These are phyloP conservation scores for Kwoniella mangroviensis DNA, from an alignment of 768 basidiomycete species.

Conservation along the genomic window DNA sequence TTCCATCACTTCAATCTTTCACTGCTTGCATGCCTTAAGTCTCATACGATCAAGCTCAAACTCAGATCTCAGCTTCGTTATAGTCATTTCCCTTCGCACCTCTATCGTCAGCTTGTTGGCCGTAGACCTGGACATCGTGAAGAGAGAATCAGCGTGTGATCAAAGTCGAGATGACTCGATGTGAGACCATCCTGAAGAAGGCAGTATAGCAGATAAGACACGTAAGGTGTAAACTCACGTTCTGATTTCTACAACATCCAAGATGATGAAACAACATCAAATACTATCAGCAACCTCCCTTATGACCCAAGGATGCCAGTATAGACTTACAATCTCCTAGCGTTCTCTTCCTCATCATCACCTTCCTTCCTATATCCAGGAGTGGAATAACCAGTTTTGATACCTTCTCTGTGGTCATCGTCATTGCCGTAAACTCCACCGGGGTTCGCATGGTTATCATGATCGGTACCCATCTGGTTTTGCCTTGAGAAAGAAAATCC, in stretches of 20 bases:
- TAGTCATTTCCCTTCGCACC: conserved; percentile 46
- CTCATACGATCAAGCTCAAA: neutral
- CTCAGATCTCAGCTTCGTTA: conserved; percentile 38
- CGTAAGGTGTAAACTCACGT: conserved; percentile 5
- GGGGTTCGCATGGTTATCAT: conserved; percentile 19
- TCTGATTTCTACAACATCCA: conserved; percentile 29
- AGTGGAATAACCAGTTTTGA: conserved; percentile 51
- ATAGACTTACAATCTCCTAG: conserved; percentile 31
- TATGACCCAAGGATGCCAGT: no score
- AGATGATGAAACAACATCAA: no score
- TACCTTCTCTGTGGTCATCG: conserved; percentile 33
- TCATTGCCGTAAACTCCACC: conserved; percentile 32
- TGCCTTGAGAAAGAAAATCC: conserved; percentile 42
- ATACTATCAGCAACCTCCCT: no score
- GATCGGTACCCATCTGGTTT: conserved; percentile 46
- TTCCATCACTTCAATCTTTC: no score
- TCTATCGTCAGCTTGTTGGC: conserved; percentile 44
- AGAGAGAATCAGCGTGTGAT: neutral
- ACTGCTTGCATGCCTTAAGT: neutral
- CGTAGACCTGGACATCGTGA: conserved; percentile 31
- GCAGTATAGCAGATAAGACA: no score
- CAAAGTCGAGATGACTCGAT: no score
- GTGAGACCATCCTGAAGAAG: no score
- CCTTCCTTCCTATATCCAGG: conserved; percentile 52
- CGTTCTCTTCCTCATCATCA: conserved; percentile 37